These are phyloP conservation scores for Verticillium isaacii DNA, from an alignment of 2,329 filamentous ascomycete genomes.

Conservation along the genomic window DNA sequence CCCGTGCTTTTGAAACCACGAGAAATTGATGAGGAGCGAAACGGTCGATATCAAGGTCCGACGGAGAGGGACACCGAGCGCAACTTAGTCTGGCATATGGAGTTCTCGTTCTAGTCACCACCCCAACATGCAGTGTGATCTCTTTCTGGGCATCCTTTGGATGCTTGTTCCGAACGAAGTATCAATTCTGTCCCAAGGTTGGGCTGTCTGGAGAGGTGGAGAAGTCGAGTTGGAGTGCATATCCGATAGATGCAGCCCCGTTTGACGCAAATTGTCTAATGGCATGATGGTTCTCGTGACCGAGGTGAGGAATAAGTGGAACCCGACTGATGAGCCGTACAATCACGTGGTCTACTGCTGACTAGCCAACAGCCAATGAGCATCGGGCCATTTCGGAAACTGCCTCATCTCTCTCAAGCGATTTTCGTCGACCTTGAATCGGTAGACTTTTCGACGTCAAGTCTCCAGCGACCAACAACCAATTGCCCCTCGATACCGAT, in stretches of 20 bases:
- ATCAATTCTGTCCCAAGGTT: too few species aligned
- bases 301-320: neutral
- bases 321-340: neutral
- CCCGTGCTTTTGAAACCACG: too few species aligned
- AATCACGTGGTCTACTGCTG: neutral
- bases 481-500: constrained; percentile 30
- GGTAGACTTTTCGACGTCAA: constrained; percentile 34
- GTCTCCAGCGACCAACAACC: constrained; percentile 19
- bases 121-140: too few species aligned
- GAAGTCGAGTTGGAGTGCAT: neutral
- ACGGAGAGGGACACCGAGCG: too few species aligned
- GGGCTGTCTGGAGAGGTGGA: neutral
- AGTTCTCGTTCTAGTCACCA: too few species aligned
- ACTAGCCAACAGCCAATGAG: constrained; percentile 28
- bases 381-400: constrained; percentile 36
- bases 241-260: neutral
- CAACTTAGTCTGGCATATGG: too few species aligned
- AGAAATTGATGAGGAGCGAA: too few species aligned
- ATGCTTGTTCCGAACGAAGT: too few species aligned
- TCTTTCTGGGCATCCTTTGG: too few species aligned
- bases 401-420: constrained; percentile 1
- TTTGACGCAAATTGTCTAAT: neutral
- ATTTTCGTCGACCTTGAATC: constrained; percentile 1
- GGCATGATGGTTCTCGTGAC: neutral
- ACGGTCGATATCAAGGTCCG: too few species aligned